Evolutionary conservation across 2,329 filamentous ascomycete species (phyloP).

Genomic region (Cercospora zeae-maydis): DNA sequence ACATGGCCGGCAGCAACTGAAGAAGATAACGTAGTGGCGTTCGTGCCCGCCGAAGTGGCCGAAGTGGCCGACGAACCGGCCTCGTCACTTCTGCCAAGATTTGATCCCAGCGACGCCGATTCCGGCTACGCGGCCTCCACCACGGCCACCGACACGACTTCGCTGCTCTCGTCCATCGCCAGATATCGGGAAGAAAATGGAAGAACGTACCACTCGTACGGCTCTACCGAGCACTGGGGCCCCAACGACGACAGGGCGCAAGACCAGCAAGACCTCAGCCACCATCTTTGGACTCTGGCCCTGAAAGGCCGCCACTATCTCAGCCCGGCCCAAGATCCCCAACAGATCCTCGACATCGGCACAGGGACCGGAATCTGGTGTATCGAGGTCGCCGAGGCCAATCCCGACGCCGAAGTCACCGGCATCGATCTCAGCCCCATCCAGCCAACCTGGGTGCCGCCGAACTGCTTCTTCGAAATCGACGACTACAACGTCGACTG

Average conservation of each 20-base stretch:
- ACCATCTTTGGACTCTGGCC: constrained; percentile 18
- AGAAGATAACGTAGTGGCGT: not conserved
- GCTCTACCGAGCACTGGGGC: constrained; percentile 20
- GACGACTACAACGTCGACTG: constrained; percentile 41
- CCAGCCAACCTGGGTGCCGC: constrained; percentile 36
- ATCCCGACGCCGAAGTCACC: constrained; percentile 37
- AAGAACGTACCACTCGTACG: constrained; percentile 17
- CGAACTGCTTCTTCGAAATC: constrained; percentile 40
- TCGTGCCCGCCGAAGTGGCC: not conserved
- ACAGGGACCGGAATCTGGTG: constrained; percentile 21
- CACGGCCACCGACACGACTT: constrained; percentile 18
- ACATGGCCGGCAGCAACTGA: not conserved
- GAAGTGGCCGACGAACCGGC: constrained; percentile 7
- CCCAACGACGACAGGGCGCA: constrained; percentile 20
- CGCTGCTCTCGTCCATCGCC: constrained; percentile 19
- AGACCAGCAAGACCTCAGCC: constrained; percentile 20
- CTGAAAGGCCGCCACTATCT: constrained; percentile 15
- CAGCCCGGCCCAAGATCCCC: constrained; percentile 2
- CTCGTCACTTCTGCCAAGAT: constrained; percentile 10
- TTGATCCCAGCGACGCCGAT: constrained; percentile 14
- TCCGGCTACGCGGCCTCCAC: constrained; percentile 12
- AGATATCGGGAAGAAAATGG: constrained; percentile 19
- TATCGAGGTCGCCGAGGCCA: constrained; percentile 33
- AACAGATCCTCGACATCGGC: constrained; percentile 16
- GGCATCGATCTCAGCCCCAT: constrained; percentile 42